Evolutionary conservation across 2,329 filamentous ascomycete genomes (phyloP).

Genomic region (Teratosphaeria destructans): DNA sequence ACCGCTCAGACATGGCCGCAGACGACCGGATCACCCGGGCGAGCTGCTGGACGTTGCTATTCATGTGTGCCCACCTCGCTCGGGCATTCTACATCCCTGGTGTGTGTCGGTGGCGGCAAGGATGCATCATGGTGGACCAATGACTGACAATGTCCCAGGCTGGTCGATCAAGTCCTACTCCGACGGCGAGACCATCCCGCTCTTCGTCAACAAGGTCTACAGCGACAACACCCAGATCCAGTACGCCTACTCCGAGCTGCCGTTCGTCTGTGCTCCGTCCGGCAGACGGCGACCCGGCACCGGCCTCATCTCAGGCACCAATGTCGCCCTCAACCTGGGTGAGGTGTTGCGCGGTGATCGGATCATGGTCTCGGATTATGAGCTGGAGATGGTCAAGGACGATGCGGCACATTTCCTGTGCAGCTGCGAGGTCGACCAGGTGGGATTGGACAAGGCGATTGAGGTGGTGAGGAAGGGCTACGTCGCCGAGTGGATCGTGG

Average conservation of each 20-base stretch:
- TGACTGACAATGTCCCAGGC: constrained; percentile 39
- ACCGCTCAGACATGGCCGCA: constrained; percentile 22
- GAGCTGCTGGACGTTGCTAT: constrained; percentile 37
- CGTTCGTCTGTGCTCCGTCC: constrained; percentile 74
- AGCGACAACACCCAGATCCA: constrained; percentile 84
- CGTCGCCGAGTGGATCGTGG: constrained; percentile 87
- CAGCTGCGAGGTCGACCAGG: constrained; percentile 53
- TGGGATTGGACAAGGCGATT: constrained; percentile 56
- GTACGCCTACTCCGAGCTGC: constrained; percentile 81
- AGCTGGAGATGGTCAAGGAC: constrained; percentile 67
- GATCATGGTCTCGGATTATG: constrained; percentile 75
- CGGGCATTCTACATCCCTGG: constrained; percentile 80
- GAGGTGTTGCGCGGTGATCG: constrained; percentile 81
- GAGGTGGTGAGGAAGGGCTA: constrained; percentile 69
- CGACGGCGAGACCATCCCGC: constrained; percentile 64
- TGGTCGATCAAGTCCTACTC: constrained; percentile 75
- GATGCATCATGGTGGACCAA: constrained; percentile 3
- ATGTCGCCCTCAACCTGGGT: constrained; percentile 71
- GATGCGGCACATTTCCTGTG: constrained; percentile 64
- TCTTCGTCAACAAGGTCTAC: constrained; percentile 88
- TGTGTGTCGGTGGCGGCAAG: constrained; percentile 29
- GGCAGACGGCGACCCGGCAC: constrained; percentile 55
- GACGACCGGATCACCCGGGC: constrained; percentile 29
- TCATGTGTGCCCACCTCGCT: constrained; percentile 38
- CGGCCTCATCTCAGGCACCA: constrained; percentile 63